Conservation (phyloP, 164 flowering plant genomes). For the Macadamia tetraphylla region DNA sequence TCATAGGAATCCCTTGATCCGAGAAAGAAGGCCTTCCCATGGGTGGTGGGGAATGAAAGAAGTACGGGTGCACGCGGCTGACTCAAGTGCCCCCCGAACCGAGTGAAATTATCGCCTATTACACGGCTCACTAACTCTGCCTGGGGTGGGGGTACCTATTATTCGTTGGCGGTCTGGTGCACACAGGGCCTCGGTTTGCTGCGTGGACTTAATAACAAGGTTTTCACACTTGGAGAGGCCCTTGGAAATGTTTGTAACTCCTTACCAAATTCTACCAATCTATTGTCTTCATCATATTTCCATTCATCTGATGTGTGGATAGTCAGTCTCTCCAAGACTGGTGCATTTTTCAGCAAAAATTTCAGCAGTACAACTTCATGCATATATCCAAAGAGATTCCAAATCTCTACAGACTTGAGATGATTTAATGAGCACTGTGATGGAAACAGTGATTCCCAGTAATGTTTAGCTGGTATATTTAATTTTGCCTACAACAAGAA, state of each 20-base stretch:
- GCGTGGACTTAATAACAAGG: too few species aligned
- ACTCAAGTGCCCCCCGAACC: too few species aligned
- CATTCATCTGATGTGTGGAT: not conserved
- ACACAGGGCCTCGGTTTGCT: too few species aligned
- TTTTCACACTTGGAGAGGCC: slow-evolving; percentile 3
- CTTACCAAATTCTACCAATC: not conserved
- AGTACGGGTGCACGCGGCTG: too few species aligned
- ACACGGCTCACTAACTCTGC: too few species aligned
- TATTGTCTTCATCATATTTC: not conserved
- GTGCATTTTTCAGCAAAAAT: not conserved
- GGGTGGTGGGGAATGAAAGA: too few species aligned
- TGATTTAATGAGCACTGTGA: not conserved
- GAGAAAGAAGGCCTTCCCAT: too few species aligned
- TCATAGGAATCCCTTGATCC: too few species aligned
- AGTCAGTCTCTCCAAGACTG: not conserved
- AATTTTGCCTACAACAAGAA: slow-evolving; percentile 2
- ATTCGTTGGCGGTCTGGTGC: too few species aligned
- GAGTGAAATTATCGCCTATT: too few species aligned
- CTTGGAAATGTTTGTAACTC: not conserved
- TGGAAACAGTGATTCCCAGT: slow-evolving; percentile 1
- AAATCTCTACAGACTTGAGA: slow-evolving; percentile 5
- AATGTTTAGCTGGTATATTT: not conserved
- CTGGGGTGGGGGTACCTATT: too few species aligned
- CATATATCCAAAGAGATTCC: not conserved
- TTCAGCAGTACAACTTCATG: slow-evolving; percentile 3